Evolutionary conservation across 1,284 basidiomycete genomes (phyloP).

Genomic region (Cyathus olla): DNA sequence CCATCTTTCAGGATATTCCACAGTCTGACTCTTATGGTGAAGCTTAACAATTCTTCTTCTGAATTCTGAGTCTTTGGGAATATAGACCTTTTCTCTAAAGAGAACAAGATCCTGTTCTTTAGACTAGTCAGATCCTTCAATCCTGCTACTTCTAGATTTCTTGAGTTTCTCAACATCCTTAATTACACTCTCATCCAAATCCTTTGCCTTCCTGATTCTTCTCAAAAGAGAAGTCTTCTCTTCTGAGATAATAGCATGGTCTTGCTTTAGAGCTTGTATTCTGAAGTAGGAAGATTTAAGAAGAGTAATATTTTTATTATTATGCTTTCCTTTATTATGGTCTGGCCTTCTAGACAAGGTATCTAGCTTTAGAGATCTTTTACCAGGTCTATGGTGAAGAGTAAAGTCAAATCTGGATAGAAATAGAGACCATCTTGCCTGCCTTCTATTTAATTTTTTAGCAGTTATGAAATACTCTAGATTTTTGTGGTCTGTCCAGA

Average conservation of each 20-base stretch:
- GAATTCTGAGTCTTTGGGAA: constrained; percentile 30
- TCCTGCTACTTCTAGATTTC: no score
- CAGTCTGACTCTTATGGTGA: constrained; percentile 34
- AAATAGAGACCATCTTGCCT: constrained; percentile 52
- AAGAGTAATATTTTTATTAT: constrained; percentile 22
- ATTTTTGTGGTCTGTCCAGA: constrained; percentile 57
- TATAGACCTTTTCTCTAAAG: constrained; percentile 30
- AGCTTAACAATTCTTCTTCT: constrained; percentile 24
- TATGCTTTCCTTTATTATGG: constrained; percentile 14
- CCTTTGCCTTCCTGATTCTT: no score
- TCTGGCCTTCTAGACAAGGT: constrained; percentile 45
- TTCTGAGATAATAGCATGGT: no score
- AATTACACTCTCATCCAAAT: no score
- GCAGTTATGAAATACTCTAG: constrained; percentile 50
- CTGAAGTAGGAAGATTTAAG: no score
- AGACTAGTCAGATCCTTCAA: no score
- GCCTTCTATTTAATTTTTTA: constrained; percentile 46
- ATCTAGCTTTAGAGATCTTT: constrained; percentile 46
- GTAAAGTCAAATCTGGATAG: constrained; percentile 47
- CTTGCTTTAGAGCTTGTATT: no score
- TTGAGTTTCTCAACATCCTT: no score
- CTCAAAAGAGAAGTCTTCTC: no score
- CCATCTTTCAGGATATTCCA: constrained; percentile 48
- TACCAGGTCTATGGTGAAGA: constrained; percentile 50
- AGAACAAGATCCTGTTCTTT: constrained; percentile 1